These are phyloP conservation scores for Pythium volutum DNA, from an alignment of 352 stramenopile genomes.

Conservation along the genomic window DNA sequence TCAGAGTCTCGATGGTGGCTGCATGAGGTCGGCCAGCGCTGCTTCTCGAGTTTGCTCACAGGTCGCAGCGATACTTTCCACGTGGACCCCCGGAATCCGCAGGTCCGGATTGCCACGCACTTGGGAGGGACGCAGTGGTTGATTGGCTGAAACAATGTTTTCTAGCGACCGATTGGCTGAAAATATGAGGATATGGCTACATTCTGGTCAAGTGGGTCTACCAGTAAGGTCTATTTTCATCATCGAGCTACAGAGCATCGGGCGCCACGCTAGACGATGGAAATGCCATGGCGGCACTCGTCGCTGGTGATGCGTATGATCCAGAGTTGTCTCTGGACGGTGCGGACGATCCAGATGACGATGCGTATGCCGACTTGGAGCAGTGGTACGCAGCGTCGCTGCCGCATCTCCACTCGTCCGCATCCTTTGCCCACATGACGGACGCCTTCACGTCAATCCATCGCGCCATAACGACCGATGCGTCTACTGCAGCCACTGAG, in stretches of 20 bases:
- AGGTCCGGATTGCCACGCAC: too few relatives aligned
- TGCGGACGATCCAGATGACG: not conserved
- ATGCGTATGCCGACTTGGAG: constrained; percentile 24
- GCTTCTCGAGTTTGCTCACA: too few relatives aligned
- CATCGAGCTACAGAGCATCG: not conserved
- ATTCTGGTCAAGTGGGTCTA: too few relatives aligned
- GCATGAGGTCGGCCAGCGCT: too few relatives aligned
- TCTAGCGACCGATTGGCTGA: not conserved
- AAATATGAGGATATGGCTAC: not conserved
- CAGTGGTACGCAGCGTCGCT: constrained; percentile 27
- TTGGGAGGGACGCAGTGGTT: not conserved
- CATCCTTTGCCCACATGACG: constrained; percentile 12
- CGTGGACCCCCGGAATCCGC: too few relatives aligned
- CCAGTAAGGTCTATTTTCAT: constrained; percentile 5
- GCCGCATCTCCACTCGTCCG: constrained; percentile 17
- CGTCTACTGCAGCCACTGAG: too few relatives aligned
- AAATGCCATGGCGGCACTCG: not conserved
- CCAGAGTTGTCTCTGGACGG: not conserved
- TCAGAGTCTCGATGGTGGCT: too few relatives aligned
- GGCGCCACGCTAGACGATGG: not conserved
- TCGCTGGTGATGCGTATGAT: not conserved
- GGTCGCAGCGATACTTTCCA: too few relatives aligned
- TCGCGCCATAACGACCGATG: not conserved
- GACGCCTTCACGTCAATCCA: not conserved
- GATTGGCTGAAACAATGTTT: not conserved